These are phyloP conservation scores for Psilocybe subaeruginosa DNA, from an alignment of 768 basidiomycete genomes.

Conservation along the genomic window DNA sequence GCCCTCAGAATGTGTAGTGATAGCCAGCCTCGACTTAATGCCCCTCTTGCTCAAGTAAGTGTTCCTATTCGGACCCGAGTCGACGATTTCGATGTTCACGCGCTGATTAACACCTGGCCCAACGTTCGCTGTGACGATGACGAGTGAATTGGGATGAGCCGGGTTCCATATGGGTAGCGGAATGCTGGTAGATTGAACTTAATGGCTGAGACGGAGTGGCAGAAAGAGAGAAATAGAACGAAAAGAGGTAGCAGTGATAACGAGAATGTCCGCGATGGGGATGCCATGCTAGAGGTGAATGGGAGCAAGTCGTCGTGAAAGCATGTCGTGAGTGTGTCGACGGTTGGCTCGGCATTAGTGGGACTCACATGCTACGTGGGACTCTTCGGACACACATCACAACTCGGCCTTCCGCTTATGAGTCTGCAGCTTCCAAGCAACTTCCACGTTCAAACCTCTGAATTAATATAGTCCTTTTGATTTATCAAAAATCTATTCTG, in stretches of 20 bases:
- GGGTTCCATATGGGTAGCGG: slow-evolving; percentile 92
- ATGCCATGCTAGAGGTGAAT: slow-evolving; percentile 16
- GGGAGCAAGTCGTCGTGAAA: neutral
- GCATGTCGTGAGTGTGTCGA: slow-evolving; percentile 1
- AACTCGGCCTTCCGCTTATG: no score
- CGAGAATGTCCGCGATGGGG: slow-evolving; percentile 16
- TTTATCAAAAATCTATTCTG: no score
- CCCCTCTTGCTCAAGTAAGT: slow-evolving; percentile 89
- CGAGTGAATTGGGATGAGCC: slow-evolving; percentile 82
- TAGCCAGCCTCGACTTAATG: slow-evolving; percentile 88
- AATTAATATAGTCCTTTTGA: no score
- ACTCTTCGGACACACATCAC: neutral
- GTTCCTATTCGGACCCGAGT: slow-evolving; percentile 83
- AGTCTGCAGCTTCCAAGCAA: no score
- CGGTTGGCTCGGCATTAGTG: neutral
- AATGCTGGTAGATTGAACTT: slow-evolving; percentile 82
- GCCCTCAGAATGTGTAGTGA: slow-evolving; percentile 92
- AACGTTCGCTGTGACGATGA: slow-evolving; percentile 96
- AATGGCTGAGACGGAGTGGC: slow-evolving; percentile 57
- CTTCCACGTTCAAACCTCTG: no score
- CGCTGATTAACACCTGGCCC: slow-evolving; percentile 76
- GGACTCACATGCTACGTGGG: neutral
- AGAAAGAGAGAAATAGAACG: slow-evolving; percentile 28
- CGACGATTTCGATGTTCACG: slow-evolving; percentile 92
- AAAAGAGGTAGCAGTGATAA: slow-evolving; percentile 24